Conservation (phyloP, 208 protist genomes). For the Acanthamoeba healyi region DNA sequence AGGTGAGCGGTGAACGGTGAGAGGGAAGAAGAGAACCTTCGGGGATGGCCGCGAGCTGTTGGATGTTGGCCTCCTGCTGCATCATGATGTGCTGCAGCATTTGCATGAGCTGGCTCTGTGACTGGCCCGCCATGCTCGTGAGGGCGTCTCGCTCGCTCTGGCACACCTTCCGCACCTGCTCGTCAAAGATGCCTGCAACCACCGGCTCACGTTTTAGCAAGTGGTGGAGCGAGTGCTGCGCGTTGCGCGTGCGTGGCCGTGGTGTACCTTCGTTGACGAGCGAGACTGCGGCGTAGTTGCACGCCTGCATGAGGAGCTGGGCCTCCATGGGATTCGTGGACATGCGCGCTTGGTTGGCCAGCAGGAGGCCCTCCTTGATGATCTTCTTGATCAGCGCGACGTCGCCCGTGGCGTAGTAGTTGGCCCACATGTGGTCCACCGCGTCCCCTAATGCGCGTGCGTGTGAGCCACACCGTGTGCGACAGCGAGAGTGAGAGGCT, state of each 20-base stretch:
- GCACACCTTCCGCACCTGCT: background rate
- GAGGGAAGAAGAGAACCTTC: background rate
- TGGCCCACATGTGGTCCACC: constrained; percentile 16
- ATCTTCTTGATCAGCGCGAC: background rate
- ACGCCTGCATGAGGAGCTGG: constrained; percentile 19
- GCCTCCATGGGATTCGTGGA: background rate
- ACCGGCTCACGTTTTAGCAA: background rate
- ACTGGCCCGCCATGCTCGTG: background rate
- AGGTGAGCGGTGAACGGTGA: background rate
- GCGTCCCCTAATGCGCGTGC: background rate
- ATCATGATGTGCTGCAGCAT: background rate
- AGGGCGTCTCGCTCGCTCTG: background rate
- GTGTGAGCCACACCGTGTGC: background rate
- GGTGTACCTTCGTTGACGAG: constrained; percentile 21
- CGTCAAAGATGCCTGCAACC: background rate
- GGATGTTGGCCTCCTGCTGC: background rate
- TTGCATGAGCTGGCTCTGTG: background rate
- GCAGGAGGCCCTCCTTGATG: background rate
- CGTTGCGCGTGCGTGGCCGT: background rate
- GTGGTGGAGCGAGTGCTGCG: background rate
- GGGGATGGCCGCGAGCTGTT: background rate
- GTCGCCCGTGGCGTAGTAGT: background rate
- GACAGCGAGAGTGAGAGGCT: no score
- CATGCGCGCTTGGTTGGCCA: background rate
- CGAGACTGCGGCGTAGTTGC: background rate